Percentiles rank a stretch among this genome's conserved stretches.
phyloP scores from a whole-genome alignment of 768 basidiomycete species.

The Guyanaporus albipodus region DNA sequence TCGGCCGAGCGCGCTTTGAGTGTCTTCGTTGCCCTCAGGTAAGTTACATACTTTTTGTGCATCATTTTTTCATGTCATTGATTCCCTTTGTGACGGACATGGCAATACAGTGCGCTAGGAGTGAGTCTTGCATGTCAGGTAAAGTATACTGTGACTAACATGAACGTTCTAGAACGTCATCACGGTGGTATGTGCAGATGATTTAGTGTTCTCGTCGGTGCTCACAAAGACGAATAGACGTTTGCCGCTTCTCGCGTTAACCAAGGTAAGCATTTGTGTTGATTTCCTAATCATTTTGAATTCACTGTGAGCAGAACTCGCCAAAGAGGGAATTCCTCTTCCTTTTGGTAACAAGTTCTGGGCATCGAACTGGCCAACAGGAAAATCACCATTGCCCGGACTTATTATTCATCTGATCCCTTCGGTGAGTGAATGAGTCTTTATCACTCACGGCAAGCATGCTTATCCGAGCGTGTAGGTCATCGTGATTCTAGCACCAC shows the following conservation, averaged over 20 bases:
- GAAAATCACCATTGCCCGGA: slow-evolving; percentile 53
- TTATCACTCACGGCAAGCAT: neutral
- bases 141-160: neutral
- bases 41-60: neutral
- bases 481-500: slow-evolving; percentile 55
- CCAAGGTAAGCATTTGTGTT: slow-evolving; percentile 35
- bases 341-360: slow-evolving; percentile 57
- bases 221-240: slow-evolving; percentile 32
- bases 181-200: slow-evolving; percentile 23
- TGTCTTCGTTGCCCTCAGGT: slow-evolving; percentile 57
- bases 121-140: slow-evolving; percentile 14
- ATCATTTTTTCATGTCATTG: neutral
- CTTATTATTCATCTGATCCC: slow-evolving; percentile 54
- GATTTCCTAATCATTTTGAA: neutral
- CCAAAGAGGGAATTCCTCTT: slow-evolving; percentile 60
- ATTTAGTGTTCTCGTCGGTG: neutral
- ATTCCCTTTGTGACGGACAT: neutral
- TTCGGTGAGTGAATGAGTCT: slow-evolving; percentile 34
- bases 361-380: slow-evolving; percentile 61
- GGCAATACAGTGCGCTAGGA: slow-evolving; percentile 34
- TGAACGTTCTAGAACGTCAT: slow-evolving; percentile 29
- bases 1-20: slow-evolving; percentile 52
- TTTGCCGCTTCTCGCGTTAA: slow-evolving; percentile 51
- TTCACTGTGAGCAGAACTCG: slow-evolving; percentile 39
- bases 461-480: slow-evolving; percentile 26